Evolutionary conservation across 495 filamentous ascomycete species (phyloP), one percentile per base, ranked within the genome.

Genomic region (Mycothermus thermophilus): DNA sequence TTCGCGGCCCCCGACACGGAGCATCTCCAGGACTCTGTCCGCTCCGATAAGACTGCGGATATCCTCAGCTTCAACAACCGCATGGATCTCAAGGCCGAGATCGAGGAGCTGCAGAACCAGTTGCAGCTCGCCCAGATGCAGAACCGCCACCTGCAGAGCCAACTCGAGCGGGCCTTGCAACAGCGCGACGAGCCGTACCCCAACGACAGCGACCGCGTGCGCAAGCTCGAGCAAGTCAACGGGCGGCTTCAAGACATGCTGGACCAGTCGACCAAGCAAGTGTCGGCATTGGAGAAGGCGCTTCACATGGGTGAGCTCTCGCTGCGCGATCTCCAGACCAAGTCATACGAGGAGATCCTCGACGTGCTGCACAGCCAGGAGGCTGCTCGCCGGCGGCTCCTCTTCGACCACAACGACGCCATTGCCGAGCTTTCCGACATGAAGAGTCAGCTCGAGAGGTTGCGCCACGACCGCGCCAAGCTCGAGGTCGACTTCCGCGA

Each of bases 71-170:
- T 81, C 58, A 85, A 92, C 50, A 83, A 80, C 45, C 75, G 79
- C 11, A 85, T 93, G 78, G 90, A 97, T 48, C 62, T 93, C 36
- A 87, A 83, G 23, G 74, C 83, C 8, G 88, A 97, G 49, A 62
- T 95, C 7, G 90, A 97, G 49, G 75, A 92, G 56, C 65, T 93
- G 29, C 90, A 95, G 50, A 96, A 92, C 52, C 85, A 93, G 54
- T 72, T 97, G 29, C 88, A 97, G 47, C 73, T 96, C 61, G 79
- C 80, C 6, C 80, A 96, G 57, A 94, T 97, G 84, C 82, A 88
- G 44, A 94, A 93, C 59, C 77, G 82, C 23, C 88, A 97, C 52
- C 72, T 97, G 11, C 83, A 94, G 48, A 87, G 74, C 52, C 86
- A 94, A 50, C 62, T 95, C 37, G 78, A 83, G 28, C 73, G 22